phyloP scores from a whole-genome alignment of 2,329 filamentous ascomycete species.

The Penicillium vulpinum region DNA sequence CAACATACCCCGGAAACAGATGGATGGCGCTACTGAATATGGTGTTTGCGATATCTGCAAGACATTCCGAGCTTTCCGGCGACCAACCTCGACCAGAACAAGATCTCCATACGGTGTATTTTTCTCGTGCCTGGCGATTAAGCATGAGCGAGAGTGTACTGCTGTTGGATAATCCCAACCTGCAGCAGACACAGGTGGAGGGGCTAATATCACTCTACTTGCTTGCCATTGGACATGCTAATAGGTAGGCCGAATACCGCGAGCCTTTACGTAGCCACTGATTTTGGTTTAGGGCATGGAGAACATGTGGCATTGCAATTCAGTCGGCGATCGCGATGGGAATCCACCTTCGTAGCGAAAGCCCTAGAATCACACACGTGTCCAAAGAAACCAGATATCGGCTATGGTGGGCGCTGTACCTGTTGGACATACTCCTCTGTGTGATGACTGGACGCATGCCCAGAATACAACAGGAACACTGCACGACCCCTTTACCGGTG shows the following conservation, averaged over 20 bases:
- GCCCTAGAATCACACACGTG: neutral
- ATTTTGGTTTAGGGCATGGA: conserved; percentile 5
- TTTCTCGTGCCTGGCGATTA: conserved; percentile 45
- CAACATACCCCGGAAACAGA: conserved; percentile 36
- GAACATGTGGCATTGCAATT: conserved; percentile 9
- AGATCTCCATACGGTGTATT: conserved; percentile 42
- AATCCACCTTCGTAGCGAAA: conserved; percentile 6
- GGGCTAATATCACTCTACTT: conserved; percentile 45
- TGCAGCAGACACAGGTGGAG: conserved; percentile 48
- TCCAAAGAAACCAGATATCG: conserved; percentile 10
- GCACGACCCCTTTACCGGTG: conserved; percentile 6
- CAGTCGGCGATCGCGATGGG: conserved; percentile 8
- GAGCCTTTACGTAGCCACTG: neutral
- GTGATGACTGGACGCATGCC: conserved; percentile 6
- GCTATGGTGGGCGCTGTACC: conserved; percentile 9
- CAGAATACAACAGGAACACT: conserved; percentile 3
- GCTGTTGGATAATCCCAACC: conserved; percentile 43
- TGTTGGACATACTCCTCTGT: conserved; percentile 2
- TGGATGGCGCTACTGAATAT: conserved; percentile 48
- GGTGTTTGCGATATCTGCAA: conserved; percentile 46
- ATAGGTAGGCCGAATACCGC: conserved; percentile 32
- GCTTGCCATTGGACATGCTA: conserved; percentile 42
- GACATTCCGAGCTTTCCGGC: conserved; percentile 36
- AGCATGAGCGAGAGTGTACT: conserved; percentile 38
- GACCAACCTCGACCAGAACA: conserved; percentile 24